Evolutionary conservation across 2,329 filamentous ascomycete species (phyloP), one percentile per base, ranked within the genome.

Genomic region (Cladophialophora bantiana): DNA sequence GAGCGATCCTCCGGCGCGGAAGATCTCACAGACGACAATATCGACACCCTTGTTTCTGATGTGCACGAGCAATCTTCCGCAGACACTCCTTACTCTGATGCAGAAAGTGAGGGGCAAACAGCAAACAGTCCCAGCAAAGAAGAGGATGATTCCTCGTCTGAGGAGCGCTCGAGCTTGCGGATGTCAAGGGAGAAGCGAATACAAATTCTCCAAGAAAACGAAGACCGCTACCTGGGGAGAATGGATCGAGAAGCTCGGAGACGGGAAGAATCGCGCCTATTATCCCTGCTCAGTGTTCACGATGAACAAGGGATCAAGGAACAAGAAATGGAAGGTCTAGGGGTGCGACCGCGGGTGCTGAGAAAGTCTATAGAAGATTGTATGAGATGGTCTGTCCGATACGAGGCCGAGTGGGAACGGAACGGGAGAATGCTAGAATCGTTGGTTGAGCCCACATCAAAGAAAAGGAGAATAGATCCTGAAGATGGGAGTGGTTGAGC

Each of bases 221-320:
- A 84, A 74, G 80, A 82, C 38, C 70, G 73, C 2, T 81, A 83
- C 68, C 77, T 83, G 20, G 82, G 86, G 62, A 73, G 74, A 1
- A 72, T 85, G 31, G 86, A 89, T 72, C 75, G 76, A 45, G 71
- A 80, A 68, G 75, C 76, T 10, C 83, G 80, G 66, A 75, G 69
- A 52, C 70, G 73, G 20, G 83, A 85, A 71, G 84, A 87, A 71
- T 63, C 73, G 1, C 73, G 73, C 3, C 73, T 88, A 3, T 82
- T 82, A 79, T 68, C 74, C 0, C 64, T 82, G 1, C 76, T 88
- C 2, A 77, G 77, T 35, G 65, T 77, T 32, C 54, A 75, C 13
- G 71, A 71, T 15, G 65, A 77, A 26, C 54, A 75, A n/a, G 70
- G 71, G 18, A 68, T 67, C 65, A 67, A 69, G 60, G 50, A 53